phyloP scores from a whole-genome alignment of 1,284 basidiomycete genomes.

The Taiwanofungus camphoratus region DNA sequence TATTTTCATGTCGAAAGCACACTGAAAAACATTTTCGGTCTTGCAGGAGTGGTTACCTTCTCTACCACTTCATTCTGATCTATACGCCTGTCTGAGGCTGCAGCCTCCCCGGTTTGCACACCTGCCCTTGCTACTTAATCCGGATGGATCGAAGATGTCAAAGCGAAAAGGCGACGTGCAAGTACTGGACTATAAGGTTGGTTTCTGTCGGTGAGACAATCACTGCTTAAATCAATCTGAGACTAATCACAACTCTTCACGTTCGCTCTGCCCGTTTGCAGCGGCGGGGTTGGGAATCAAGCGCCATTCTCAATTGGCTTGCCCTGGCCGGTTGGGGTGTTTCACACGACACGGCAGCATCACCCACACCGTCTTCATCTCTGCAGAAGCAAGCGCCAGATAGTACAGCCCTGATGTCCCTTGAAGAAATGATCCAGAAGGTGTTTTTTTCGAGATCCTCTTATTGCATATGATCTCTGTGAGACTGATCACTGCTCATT shows the following conservation, averaged over 20 bases:
- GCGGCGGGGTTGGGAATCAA: constrained; percentile 84
- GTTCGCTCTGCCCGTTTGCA: constrained; percentile 23
- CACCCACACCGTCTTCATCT: constrained; percentile 17
- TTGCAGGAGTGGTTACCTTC: constrained; percentile 92
- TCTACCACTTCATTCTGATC: constrained; percentile 86
- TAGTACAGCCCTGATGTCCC: constrained; percentile 59
- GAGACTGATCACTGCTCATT: not conserved
- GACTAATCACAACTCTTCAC: too few species aligned
- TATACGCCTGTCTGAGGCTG: constrained; percentile 79
- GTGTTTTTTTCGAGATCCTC: constrained; percentile 30
- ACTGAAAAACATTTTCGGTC: not conserved
- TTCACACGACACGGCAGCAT: constrained; percentile 31
- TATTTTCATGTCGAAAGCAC: too few species aligned
- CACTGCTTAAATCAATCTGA: too few species aligned
- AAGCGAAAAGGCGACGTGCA: constrained; percentile 89
- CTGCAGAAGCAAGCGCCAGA: constrained; percentile 42
- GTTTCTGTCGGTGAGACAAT: constrained; percentile 17
- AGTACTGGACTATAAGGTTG: constrained; percentile 81
- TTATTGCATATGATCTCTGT: not conserved
- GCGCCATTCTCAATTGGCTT: constrained; percentile 89
- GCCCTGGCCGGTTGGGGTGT: constrained; percentile 91
- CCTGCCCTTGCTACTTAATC: constrained; percentile 85
- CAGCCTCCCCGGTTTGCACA: constrained; percentile 83
- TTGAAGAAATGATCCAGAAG: constrained; percentile 58
- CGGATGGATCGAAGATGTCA: constrained; percentile 91